phyloP scores from a whole-genome alignment of 2,329 filamentous ascomycete species.

The Verticillium isaacii region DNA sequence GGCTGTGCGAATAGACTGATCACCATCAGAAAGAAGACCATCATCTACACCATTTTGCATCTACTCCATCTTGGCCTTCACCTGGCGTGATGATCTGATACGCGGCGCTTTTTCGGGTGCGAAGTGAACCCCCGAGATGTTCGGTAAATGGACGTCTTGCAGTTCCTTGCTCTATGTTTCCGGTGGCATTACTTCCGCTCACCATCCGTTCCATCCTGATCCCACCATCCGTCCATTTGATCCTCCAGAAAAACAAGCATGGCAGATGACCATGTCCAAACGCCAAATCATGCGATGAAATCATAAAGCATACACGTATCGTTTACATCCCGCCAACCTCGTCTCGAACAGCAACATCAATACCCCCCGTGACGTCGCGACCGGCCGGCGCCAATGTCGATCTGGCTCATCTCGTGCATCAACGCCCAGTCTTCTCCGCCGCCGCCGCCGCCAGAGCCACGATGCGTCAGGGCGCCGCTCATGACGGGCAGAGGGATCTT shows the following conservation, averaged over 20 bases:
- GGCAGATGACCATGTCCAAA: neutral
- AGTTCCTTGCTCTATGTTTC: neutral
- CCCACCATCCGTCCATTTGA: neutral
- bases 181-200: conserved; percentile 1
- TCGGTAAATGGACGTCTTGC: neutral
- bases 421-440: conserved; percentile 49
- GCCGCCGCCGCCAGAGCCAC: conserved; percentile 22
- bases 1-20: neutral
- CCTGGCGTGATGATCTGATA: no score
- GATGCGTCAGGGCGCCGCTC: conserved; percentile 29
- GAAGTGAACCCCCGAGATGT: neutral
- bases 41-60: neutral
- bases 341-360: conserved; percentile 14
- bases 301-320: conserved; percentile 1
- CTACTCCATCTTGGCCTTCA: neutral
- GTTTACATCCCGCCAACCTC: neutral
- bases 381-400: conserved; percentile 60
- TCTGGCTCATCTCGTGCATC: conserved; percentile 65
- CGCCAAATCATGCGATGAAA: neutral
- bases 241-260: neutral
- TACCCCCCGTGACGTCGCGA: conserved; percentile 46
- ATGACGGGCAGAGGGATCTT: conserved; percentile 58
- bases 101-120: no score
- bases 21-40: neutral
- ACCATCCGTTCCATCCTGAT: neutral